Evolutionary conservation across 2,329 filamentous ascomycete genomes (phyloP).

Genomic region (Verticillium nubilum): DNA sequence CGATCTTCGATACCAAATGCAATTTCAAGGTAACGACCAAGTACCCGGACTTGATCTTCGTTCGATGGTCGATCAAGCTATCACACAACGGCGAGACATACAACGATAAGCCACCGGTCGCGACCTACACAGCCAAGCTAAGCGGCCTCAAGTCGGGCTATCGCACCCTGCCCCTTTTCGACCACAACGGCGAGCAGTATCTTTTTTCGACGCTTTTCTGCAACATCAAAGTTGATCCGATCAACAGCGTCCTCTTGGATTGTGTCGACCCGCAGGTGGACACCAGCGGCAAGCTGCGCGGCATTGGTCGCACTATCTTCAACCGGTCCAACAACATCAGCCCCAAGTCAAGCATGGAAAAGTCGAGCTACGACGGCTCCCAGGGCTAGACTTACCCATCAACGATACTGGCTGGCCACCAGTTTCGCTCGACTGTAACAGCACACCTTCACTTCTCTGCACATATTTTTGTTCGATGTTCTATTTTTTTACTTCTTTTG

Average conservation of each 20-base stretch:
- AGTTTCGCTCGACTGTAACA: not conserved
- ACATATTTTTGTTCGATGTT: constrained; percentile 3
- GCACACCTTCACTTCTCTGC: constrained; percentile 8
- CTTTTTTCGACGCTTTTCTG: constrained; percentile 94
- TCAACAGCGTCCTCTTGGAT: constrained; percentile 52
- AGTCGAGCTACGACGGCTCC: constrained; percentile 37
- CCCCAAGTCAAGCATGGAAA: constrained; percentile 45
- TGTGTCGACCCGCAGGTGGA: constrained; percentile 29
- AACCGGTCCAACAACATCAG: constrained; percentile 44
- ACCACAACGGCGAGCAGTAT: constrained; percentile 85
- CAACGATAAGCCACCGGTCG: constrained; percentile 63
- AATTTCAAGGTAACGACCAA: constrained; percentile 85
- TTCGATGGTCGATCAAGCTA: constrained; percentile 88
- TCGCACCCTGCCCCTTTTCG: constrained; percentile 83
- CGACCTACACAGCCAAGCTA: constrained; percentile 89
- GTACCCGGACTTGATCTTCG: constrained; percentile 87
- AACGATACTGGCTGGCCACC: not conserved
- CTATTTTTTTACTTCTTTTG: not conserved
- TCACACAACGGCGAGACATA: constrained; percentile 69
- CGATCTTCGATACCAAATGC: constrained; percentile 75
- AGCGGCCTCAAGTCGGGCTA: constrained; percentile 86
- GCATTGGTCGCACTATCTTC: constrained; percentile 53
- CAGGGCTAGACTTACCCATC: not conserved
- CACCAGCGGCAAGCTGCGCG: constrained; percentile 44
- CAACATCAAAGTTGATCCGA: constrained; percentile 64